phyloP scores from a whole-genome alignment of 75 land plant genomes.

The Pinus albicaulis region DNA sequence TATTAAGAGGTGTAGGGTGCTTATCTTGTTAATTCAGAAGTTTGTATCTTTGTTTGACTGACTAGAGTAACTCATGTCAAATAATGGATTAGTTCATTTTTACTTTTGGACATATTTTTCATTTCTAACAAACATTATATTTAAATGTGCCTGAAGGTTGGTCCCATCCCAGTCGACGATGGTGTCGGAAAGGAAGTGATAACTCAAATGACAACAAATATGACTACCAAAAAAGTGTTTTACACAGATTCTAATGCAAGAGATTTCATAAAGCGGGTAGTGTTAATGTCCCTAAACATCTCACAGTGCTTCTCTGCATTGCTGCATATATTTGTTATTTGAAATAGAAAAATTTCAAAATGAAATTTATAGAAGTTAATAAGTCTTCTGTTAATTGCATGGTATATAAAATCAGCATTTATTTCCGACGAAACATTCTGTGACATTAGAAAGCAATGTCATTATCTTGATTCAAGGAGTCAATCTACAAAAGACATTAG shows the following conservation, averaged over 20 bases:
- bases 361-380: not conserved
- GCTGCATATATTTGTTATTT: not conserved
- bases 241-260: conserved; percentile 89
- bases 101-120: not conserved
- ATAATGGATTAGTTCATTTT: not conserved
- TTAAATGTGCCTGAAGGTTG: conserved; percentile 45
- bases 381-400: not conserved
- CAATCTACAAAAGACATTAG: not conserved
- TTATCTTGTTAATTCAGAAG: not conserved
- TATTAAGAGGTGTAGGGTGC: not conserved
- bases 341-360: not conserved
- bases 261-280: conserved; percentile 79
- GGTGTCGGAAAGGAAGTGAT: conserved; percentile 76
- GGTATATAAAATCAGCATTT: not conserved
- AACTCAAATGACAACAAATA: conserved; percentile 49
- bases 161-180: conserved; percentile 85
- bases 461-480: not conserved
- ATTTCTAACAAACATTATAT: conserved; percentile 6
- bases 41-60: not conserved
- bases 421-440: not conserved
- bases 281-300: not conserved
- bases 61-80: not conserved
- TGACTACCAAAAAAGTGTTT: conserved; percentile 61
- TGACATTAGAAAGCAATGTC: not conserved
- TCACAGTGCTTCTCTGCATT: not conserved